These are phyloP conservation scores for Oryza nivara DNA, from an alignment of 176 grass and related monocot genomes.

Conservation along the genomic window DNA sequence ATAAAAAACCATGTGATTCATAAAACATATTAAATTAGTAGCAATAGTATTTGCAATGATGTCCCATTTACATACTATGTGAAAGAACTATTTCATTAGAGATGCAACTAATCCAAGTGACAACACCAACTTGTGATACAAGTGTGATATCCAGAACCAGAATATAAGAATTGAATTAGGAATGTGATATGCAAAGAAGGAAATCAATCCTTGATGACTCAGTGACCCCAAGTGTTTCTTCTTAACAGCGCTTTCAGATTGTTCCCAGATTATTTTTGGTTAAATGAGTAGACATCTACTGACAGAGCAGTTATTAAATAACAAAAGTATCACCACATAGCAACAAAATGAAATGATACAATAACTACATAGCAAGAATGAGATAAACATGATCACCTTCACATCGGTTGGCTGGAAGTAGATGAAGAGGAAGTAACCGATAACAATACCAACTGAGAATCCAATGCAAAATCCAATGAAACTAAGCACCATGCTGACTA, in stretches of 20 bases:
- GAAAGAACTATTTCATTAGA: too few relatives aligned
- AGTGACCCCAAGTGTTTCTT: background rate
- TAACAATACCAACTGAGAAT: slow-evolving; percentile 66
- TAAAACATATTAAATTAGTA: background rate
- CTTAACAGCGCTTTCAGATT: background rate
- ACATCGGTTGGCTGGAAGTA: slow-evolving; percentile 79
- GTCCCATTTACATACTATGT: background rate
- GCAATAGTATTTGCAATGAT: background rate
- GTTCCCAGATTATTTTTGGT: background rate
- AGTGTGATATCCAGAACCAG: background rate
- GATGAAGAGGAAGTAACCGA: slow-evolving; percentile 84
- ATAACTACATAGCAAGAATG: background rate
- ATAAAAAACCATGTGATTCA: slow-evolving; percentile 9
- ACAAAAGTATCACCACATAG: slow-evolving; percentile 1
- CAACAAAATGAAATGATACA: slow-evolving; percentile 11
- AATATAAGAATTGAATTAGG: slow-evolving; percentile 5
- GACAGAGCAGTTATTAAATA: slow-evolving; percentile 1
- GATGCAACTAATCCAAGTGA: too few relatives aligned
- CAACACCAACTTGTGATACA: too few relatives aligned
- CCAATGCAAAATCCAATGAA: slow-evolving; percentile 84
- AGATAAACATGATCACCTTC: slow-evolving; percentile 55
- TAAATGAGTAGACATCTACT: background rate
- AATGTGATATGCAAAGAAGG: background rate
- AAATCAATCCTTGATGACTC: background rate
- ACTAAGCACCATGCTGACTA: slow-evolving; percentile 71